Evolutionary conservation across 108 stramenopile species (phyloP), one percentile per base, ranked within the genome.

Genomic region (Skeletonema menzelii): DNA sequence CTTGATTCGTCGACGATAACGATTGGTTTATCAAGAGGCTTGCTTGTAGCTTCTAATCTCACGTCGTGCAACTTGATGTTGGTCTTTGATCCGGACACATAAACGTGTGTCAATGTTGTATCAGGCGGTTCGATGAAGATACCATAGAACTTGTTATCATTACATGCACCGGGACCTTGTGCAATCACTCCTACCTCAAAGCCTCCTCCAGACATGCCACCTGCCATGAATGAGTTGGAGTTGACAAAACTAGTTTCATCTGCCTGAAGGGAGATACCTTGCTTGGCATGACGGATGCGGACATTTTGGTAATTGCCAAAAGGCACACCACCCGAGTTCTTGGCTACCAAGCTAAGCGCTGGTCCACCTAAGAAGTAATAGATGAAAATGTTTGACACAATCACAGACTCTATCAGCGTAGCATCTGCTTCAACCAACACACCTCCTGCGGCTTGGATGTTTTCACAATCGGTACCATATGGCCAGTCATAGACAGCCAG

Each of bases 61-160:
- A 73, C 63, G 65, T 79, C 78, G 10, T 35, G 65, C 19, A 79
- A 27, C 24, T 56, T 65, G 56, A 79, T 37, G 53, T 79, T 79
- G 17, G 78, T 79, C 67, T 73, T 79, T 27, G 78, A 31, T 46
- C 78, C 78, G 8, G 65, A 26, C 6, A 79, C 72, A 24, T 73
- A 79, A 2, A 79, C 78, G 27, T 79, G 78, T 2, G 78, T 56
- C 19, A 60, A 17, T 13, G 27, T 17, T 4, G 72, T 73, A 6
- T 63, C 44, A 2, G 78, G 72, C 0, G 78, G 72, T 46, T 73
- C 78, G 32, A 79, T 74, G 38, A 73, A 28, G 57, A 73, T 73
- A 8, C 78, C 78, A 42, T 73, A 73, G 22, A 79, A 79, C 72
- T 73, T 73, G 62, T 79, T 79, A 27, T 79, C 72, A 44, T 79